These are phyloP conservation scores for Puccinia hordei DNA, from an alignment of 1,284 basidiomycete species.

Conservation along the genomic window DNA sequence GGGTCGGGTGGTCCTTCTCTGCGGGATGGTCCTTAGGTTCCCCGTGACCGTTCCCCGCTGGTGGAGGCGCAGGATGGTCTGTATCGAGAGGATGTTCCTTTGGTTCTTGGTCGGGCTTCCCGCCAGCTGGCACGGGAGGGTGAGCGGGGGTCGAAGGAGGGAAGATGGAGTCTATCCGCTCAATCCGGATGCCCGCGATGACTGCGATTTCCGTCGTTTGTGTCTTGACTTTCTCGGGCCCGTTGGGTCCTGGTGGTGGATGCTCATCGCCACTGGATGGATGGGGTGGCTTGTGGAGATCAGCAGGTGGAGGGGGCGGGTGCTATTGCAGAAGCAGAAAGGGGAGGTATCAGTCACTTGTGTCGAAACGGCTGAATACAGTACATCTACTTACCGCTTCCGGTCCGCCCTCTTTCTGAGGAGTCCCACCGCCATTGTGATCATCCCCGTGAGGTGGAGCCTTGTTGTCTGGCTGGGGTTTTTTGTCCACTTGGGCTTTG, in stretches of 20 bases:
- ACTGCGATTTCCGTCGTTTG: constrained; percentile 8
- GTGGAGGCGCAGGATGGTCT: background rate
- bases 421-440: background rate
- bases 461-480: background rate
- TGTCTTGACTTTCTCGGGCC: background rate
- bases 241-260: background rate
- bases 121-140: background rate
- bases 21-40: background rate
- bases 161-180: background rate
- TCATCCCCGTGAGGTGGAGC: background rate
- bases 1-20: background rate
- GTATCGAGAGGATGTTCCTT: background rate
- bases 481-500: background rate
- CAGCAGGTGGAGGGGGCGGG: background rate
- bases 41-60: background rate
- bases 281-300: background rate
- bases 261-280: background rate
- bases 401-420: background rate
- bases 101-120: background rate
- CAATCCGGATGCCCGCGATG: constrained; percentile 7
- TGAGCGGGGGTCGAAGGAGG: background rate
- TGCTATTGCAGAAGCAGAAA: background rate
- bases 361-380: background rate
- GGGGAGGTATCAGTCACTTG: background rate
- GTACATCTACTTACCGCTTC: background rate